Evolutionary conservation across 192 early-diverging fungal species (phyloP).

Genomic region (Coemansia sp.): DNA sequence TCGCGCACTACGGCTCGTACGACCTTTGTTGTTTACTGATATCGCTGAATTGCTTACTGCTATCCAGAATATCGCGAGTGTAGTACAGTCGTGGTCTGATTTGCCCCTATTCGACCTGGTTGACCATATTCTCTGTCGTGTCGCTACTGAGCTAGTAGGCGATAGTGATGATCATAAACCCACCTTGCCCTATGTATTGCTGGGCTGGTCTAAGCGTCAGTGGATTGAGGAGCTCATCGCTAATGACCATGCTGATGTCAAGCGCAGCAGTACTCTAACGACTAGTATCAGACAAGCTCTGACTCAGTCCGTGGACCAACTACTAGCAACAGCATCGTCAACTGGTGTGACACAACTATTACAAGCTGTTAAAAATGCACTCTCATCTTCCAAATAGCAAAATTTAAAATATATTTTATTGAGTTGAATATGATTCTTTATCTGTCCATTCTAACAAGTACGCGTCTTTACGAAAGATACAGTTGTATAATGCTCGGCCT

Average conservation of each 20-base stretch:
- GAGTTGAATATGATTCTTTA: neutral
- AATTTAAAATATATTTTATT: neutral
- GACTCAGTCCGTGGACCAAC: neutral
- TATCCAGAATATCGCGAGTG: neutral
- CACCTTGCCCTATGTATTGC: slow-evolving; percentile 11
- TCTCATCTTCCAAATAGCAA: neutral
- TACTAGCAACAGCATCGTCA: neutral
- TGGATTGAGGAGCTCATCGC: slow-evolving; percentile 13
- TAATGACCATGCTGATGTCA: neutral
- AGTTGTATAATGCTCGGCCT: slow-evolving; percentile 19
- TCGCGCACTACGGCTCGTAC: slow-evolving; percentile 22
- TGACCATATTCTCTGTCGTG: slow-evolving; percentile 22
- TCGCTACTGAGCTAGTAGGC: slow-evolving; percentile 18
- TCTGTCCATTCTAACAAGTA: slow-evolving; percentile 21
- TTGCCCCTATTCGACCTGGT: slow-evolving; percentile 14
- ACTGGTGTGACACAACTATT: neutral
- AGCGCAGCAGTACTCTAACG: neutral
- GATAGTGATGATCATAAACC: neutral
- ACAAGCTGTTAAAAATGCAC: neutral
- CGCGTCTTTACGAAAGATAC: slow-evolving; percentile 9
- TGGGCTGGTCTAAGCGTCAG: slow-evolving; percentile 19
- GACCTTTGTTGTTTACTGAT: slow-evolving; percentile 40
- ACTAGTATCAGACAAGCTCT: neutral
- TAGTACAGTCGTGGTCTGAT: neutral
- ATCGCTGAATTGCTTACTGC: slow-evolving; percentile 4